Conservation (phyloP, 2,329 filamentous ascomycete species). For the Pseudogymnoascus sp. region DNA sequence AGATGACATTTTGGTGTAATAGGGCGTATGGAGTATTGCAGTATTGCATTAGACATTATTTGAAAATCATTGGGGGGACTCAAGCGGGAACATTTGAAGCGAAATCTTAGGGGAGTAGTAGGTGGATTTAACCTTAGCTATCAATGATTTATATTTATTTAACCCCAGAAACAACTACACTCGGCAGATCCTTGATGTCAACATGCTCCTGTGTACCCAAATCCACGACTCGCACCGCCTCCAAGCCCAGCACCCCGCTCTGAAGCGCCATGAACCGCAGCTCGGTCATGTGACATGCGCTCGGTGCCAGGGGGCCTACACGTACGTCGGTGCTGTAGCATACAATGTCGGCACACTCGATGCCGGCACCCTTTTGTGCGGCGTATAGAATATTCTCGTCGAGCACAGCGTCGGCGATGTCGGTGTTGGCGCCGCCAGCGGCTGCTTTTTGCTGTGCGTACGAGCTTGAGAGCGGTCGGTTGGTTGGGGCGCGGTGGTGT, state of each 20-base stretch:
- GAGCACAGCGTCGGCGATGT: constrained; percentile 55
- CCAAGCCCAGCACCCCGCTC: constrained; percentile 56
- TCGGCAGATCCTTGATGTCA: constrained; percentile 66
- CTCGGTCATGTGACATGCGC: constrained; percentile 65
- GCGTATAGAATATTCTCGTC: constrained; percentile 65
- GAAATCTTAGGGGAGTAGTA: not conserved
- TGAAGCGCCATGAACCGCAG: constrained; percentile 61
- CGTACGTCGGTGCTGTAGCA: constrained; percentile 67
- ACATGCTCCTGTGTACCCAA: constrained; percentile 66
- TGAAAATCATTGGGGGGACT: not conserved
- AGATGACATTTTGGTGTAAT: not conserved
- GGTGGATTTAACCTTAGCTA: constrained; percentile 5
- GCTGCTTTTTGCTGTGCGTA: constrained; percentile 24
- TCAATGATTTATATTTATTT: constrained; percentile 9
- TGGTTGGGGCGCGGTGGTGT: constrained; percentile 30
- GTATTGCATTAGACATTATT: constrained; percentile 7
- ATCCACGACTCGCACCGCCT: constrained; percentile 65
- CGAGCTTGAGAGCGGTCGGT: constrained; percentile 41
- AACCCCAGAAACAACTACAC: constrained; percentile 43
- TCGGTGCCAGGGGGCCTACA: constrained; percentile 62
- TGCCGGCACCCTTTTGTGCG: constrained; percentile 55
- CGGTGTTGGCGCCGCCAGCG: constrained; percentile 24
- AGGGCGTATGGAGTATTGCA: not conserved
- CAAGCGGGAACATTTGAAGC: constrained; percentile 4
- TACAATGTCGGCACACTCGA: constrained; percentile 59